Base-by-base conservation (phyloP, 73 alveolate genomes). In the Diophrys appendiculata region DNA sequence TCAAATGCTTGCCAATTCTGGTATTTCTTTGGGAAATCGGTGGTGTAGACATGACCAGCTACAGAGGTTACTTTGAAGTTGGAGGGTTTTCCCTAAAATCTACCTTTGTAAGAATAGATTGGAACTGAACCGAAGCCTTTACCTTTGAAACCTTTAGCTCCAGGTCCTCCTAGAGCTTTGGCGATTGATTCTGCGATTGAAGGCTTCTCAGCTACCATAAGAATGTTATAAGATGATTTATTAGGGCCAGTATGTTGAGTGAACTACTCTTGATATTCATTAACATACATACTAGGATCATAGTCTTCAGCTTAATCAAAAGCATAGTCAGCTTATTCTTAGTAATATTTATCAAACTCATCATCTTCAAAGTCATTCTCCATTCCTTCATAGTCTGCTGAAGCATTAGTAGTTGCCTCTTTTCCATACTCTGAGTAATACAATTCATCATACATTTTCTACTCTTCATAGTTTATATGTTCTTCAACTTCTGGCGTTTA, bases 171-270 rank as follows among this genome's bases (percentile, higher is more conserved):
- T n/a, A 80, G 90, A 24, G 96, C 98, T 64, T 94, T 97, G 69
- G 99, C 96, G 75, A 98, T 90, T 30, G 98, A 88, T 81, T 92
- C 87, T 33, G 99, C 99, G 52, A 98, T 98, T 33, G 99, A 95
- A 3, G 99, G 99, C 85, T 98, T 98, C 83, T 98, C 99, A 2
- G 99, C 99, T 54, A 98, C 99, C 99, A 98, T 98, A 89, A 98
- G 86, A 30, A 98, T 97, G 68, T 82, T 83, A 52, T 84, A 83
- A 54, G 86, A 84, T 14, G 69, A 33, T 64, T 77, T 83, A 13
- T 88, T 74, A 34, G 82, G 52, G 65, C 78, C 84, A 1, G 82
- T 77, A 34, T 72, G 68, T 54, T 72, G 83, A 53, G 81, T 84
- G 68, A 77, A 67, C 71, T 22, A 33, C 52, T 52, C 55, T 25